Percentiles rank a stretch among this genome's conserved stretches.
phyloP scores from a whole-genome alignment of 345 rosid species.

The Carallia pectinifolia region DNA sequence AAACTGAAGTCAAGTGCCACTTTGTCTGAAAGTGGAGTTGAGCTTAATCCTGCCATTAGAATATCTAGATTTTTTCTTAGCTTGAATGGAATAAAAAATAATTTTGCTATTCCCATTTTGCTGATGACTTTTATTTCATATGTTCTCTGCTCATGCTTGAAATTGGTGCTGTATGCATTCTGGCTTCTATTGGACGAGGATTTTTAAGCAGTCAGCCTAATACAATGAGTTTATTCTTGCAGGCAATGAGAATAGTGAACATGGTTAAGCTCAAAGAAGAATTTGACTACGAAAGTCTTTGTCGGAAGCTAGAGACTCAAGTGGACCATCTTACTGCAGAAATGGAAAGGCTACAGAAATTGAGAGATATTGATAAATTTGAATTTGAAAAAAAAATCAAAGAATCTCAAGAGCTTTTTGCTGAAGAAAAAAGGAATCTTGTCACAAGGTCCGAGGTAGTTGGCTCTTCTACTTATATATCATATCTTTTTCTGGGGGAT shows the following conservation, averaged over 20 bases:
- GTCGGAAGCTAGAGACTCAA: slow-evolving; percentile 78
- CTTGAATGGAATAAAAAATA: not conserved
- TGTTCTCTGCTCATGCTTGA: not conserved
- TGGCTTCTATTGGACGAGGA: not conserved
- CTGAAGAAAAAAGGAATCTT: slow-evolving; percentile 45
- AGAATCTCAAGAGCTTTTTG: slow-evolving; percentile 49
- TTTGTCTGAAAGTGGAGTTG: not conserved
- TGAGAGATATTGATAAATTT: slow-evolving; percentile 54
- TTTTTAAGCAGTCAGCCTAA: slow-evolving; percentile 11
- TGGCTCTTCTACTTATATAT: slow-evolving; percentile 33
- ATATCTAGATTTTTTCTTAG: not conserved
- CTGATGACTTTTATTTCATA: no score
- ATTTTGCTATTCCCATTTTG: not conserved
- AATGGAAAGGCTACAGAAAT: slow-evolving; percentile 72
- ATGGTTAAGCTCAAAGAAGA: slow-evolving; percentile 91
- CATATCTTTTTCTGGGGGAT: not conserved
- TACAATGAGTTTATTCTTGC: slow-evolving; percentile 24
- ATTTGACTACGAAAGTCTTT: slow-evolving; percentile 86
- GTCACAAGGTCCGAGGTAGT: slow-evolving; percentile 78
- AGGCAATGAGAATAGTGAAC: slow-evolving; percentile 98
- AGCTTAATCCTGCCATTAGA: no score
- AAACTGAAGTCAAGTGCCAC: not conserved
- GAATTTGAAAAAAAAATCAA: slow-evolving; percentile 54
- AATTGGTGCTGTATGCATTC: not conserved
- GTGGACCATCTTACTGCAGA: slow-evolving; percentile 86